phyloP scores from a whole-genome alignment of 495 filamentous ascomycete species.

The Astrocystis sublimbata region DNA sequence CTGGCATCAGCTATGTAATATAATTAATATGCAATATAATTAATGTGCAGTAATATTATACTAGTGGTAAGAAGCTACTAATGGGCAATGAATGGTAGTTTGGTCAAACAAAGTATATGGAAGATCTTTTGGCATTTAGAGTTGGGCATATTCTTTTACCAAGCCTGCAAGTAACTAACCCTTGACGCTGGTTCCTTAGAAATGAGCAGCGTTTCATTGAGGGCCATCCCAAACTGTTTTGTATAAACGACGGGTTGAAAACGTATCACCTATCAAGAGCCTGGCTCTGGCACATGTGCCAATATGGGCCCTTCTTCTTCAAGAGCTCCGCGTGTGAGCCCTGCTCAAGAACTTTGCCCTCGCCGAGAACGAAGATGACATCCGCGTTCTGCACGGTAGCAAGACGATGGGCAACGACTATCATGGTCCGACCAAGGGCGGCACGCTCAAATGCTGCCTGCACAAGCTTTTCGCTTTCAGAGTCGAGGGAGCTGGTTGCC shows the following conservation, averaged over 20 bases:
- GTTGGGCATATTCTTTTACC: background rate
- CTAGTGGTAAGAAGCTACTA: background rate
- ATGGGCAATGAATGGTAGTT: background rate
- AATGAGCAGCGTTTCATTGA: background rate
- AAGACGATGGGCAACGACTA: slow-evolving; percentile 72
- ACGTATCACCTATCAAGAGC: slow-evolving; percentile 28
- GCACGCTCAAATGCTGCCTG: slow-evolving; percentile 72
- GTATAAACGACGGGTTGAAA: background rate
- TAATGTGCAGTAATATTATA: background rate
- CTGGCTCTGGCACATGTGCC: slow-evolving; percentile 48
- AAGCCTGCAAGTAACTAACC: background rate
- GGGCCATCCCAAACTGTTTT: background rate
- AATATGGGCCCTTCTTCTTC: slow-evolving; percentile 54
- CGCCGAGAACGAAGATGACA: slow-evolving; percentile 59
- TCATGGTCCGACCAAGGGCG: slow-evolving; percentile 64
- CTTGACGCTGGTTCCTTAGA: background rate
- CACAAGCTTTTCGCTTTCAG: slow-evolving; percentile 72
- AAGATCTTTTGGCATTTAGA: background rate
- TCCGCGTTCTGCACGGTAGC: slow-evolving; percentile 62
- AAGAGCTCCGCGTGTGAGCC: slow-evolving; percentile 57
- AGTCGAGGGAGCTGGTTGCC: slow-evolving; percentile 75
- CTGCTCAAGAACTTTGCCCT: slow-evolving; percentile 57
- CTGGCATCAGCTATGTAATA: too few species aligned
- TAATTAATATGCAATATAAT: too few species aligned
- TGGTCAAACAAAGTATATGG: background rate